Conservation (phyloP, 2,329 filamentous ascomycete genomes). For the Byssochlamys sp. region DNA sequence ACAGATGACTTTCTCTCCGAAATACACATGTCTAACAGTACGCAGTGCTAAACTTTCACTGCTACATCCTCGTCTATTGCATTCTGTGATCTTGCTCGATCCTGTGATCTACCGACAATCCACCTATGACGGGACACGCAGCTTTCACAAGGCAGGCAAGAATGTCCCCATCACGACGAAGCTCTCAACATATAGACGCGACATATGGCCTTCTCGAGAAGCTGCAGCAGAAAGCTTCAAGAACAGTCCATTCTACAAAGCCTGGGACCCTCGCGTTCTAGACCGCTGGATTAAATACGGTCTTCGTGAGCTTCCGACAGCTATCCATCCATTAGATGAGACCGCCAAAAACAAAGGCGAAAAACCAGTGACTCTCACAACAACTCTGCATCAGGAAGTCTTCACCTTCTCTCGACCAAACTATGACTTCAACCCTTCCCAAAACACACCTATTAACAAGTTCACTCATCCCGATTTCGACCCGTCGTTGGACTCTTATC, state of each 20-base stretch:
- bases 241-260: slow-evolving; percentile 63
- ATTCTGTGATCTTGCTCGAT: slow-evolving; percentile 68
- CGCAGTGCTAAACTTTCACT: slow-evolving; percentile 54
- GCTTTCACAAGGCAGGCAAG: slow-evolving; percentile 11
- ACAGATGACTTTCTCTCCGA: neutral
- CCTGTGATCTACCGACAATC: slow-evolving; percentile 59
- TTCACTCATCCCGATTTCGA: slow-evolving; percentile 40
- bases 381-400: slow-evolving; percentile 80
- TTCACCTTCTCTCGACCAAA: slow-evolving; percentile 41
- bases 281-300: slow-evolving; percentile 64
- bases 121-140: slow-evolving; percentile 25
- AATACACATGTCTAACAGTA: slow-evolving; percentile 1
- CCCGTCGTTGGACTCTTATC: slow-evolving; percentile 18
- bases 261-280: slow-evolving; percentile 74
- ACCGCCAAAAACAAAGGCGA: slow-evolving; percentile 6
- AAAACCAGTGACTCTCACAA: slow-evolving; percentile 58
- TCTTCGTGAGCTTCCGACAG: slow-evolving; percentile 62
- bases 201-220: slow-evolving; percentile 68
- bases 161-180: slow-evolving; percentile 31
- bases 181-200: slow-evolving; percentile 62
- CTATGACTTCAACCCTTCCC: slow-evolving; percentile 50
- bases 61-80: slow-evolving; percentile 71
- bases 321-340: slow-evolving; percentile 23
- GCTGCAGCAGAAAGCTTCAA: slow-evolving; percentile 59
- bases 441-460: slow-evolving; percentile 27